A percentile compares a stretch with the other conserved stretches of the same genome.
These are phyloP conservation scores for Leccinum uliginosum DNA, from an alignment of 768 basidiomycete genomes.

Conservation along the genomic window DNA sequence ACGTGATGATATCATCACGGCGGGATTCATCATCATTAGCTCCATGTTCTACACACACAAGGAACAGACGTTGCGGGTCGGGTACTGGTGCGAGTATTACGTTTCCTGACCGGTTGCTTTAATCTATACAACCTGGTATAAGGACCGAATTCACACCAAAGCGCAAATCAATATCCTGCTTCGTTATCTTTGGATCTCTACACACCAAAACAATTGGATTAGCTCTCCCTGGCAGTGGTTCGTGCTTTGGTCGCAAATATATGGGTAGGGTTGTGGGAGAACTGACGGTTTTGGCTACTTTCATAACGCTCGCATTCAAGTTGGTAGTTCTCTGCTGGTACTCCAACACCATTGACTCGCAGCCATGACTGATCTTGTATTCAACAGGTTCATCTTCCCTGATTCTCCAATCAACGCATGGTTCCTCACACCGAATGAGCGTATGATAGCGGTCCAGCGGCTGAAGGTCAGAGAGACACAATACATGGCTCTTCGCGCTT, in stretches of 20 bases:
- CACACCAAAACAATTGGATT: conserved; percentile 56
- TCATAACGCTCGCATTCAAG: conserved; percentile 51
- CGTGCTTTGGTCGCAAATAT: neutral
- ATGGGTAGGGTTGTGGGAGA: neutral
- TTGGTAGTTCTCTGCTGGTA: conserved; percentile 56
- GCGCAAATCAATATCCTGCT: conserved; percentile 70
- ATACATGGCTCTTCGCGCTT: conserved; percentile 68
- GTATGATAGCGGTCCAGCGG: conserved; percentile 55
- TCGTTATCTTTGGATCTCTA: conserved; percentile 61
- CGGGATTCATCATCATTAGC: conserved; percentile 73
- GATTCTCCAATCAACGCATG: conserved; percentile 71
- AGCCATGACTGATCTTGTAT: neutral
- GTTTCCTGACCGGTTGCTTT: neutral
- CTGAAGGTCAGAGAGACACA: conserved; percentile 46
- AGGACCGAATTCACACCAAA: conserved; percentile 14
- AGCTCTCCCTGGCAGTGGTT: conserved; percentile 77
- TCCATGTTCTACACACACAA: conserved; percentile 75
- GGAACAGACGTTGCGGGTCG: conserved; percentile 65
- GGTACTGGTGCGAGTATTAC: conserved; percentile 70
- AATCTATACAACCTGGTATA: too few relatives aligned
- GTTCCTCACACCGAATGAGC: conserved; percentile 68
- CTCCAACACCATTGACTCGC: neutral
- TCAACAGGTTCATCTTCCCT: conserved; percentile 59
- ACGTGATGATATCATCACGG: too few relatives aligned
- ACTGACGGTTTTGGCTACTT: conserved; percentile 36